Percentiles rank a stretch among this genome's conserved stretches.
Conservation (phyloP, 768 basidiomycete species). For the Tricholomella constricta region DNA sequence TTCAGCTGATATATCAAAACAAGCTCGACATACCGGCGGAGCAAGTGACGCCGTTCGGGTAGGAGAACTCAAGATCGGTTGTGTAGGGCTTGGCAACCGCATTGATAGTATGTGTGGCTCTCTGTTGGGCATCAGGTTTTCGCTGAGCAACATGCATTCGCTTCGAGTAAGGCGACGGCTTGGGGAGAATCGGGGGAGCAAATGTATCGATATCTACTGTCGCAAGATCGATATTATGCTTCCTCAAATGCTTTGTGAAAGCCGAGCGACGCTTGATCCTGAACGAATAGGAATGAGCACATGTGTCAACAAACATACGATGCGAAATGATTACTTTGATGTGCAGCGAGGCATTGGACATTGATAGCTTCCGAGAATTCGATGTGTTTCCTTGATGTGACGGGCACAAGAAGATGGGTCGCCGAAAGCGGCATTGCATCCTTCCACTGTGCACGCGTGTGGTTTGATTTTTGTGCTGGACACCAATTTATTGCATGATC, state of each 20-base stretch:
- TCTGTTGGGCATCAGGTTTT: background rate
- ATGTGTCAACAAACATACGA: conserved; percentile 1
- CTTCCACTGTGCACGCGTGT: conserved; percentile 46
- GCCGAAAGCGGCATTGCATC: conserved; percentile 55
- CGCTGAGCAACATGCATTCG: conserved; percentile 15
- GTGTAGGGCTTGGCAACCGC: background rate
- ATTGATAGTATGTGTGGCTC: conserved; percentile 4
- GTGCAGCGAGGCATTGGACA: conserved; percentile 50
- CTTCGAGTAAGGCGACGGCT: no score
- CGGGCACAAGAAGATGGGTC: conserved; percentile 73
- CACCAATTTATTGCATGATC: background rate
- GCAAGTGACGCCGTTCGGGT: background rate
- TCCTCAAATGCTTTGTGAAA: conserved; percentile 55
- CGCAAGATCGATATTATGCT: conserved; percentile 43
- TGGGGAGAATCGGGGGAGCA: conserved; percentile 28
- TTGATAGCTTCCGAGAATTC: conserved; percentile 38
- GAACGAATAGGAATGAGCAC: conserved; percentile 1
- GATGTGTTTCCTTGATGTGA: conserved; percentile 64
- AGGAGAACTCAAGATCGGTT: background rate
- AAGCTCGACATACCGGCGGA: no score
- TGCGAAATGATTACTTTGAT: conserved; percentile 41
- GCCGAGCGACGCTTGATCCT: conserved; percentile 69
- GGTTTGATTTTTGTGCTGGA: conserved; percentile 55
- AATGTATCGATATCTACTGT: conserved; percentile 32
- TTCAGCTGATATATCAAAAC: no score